Evolutionary conservation across 2,329 filamentous ascomycete genomes (phyloP), one percentile per base, ranked within the genome.

Genomic region (Paracoccidioides brasiliensis): DNA sequence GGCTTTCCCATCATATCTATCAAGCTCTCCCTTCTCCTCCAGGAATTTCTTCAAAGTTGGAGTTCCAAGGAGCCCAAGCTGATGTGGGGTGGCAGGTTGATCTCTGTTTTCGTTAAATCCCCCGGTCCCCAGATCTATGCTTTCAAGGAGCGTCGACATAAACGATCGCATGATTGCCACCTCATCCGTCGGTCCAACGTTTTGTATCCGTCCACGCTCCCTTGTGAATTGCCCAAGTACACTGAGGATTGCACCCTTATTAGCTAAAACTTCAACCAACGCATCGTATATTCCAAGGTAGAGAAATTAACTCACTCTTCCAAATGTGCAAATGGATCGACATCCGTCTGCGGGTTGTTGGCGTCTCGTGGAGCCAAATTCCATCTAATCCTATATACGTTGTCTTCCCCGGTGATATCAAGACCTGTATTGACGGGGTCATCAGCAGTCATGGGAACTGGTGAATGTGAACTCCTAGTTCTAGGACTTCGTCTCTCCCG

Each of bases 21-120:
- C 75, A 79, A 94, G 84, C 44, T 84, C 78, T 56, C 80, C 80
- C 61, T 84, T 85, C 62, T 84, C 85, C 7, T 88, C 81, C 4
- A 98, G 74, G 3, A 80, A 78, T 32, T 80, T 80, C 78, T 58
- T 84, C 79, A 0, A 88, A 78, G 7, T 91, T 91, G 3, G 91
- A 90, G 0, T 88, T 86, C 0, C 90, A 86, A 0, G 88, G 35
- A 52, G 49, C 7, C 15, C 22, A 40, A 42, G 49, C 49, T 52
- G 37, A 32, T 52, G n/a, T 37, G 8, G 32, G n/a, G 46, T 49
- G 15, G 33, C 14, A 1, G 46, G 46, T 49, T n/a, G 46, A 37
- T 49, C 46, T 15, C 28, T 12, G 14, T 49, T 49, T n/a, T 35
- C 32, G n/a, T 49, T 32, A 10, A 22, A n/a, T 5, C 7, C 33